phyloP scores from a whole-genome alignment of 768 basidiomycete genomes.

The Pleurotus eryngii region DNA sequence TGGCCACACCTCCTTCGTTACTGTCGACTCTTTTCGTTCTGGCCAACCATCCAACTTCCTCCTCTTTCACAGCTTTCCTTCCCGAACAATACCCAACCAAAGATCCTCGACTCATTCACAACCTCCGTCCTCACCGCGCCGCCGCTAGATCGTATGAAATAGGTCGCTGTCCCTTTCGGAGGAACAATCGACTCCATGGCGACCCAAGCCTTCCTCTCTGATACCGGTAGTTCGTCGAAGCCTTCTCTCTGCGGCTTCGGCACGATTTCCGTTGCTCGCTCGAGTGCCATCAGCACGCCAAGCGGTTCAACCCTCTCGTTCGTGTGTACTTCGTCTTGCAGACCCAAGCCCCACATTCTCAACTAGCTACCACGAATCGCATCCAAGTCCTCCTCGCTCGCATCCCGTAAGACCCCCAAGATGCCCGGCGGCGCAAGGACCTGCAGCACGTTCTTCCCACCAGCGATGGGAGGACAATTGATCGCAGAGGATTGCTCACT shows the following conservation, averaged over 20 bases:
- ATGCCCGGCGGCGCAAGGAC: constrained; percentile 71
- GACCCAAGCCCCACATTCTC: constrained; percentile 80
- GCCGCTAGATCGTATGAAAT: constrained; percentile 73
- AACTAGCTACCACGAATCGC: constrained; percentile 78
- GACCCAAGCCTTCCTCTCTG: constrained; percentile 85
- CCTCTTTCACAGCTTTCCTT: constrained; percentile 40
- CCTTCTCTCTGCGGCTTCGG: constrained; percentile 98
- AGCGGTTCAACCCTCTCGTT: constrained; percentile 27
- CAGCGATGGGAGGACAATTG: constrained; percentile 91
- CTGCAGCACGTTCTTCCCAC: constrained; percentile 94
- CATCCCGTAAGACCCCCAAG: constrained; percentile 67
- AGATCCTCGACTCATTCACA: constrained; percentile 89
- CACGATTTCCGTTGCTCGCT: constrained; percentile 57
- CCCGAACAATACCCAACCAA: constrained; percentile 80
- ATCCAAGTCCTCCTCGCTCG: constrained; percentile 36
- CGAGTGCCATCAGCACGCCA: constrained; percentile 49
- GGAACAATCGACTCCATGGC: constrained; percentile 91
- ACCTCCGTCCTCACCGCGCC: constrained; percentile 60
- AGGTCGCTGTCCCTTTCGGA: constrained; percentile 63
- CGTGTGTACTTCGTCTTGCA: constrained; percentile 36
- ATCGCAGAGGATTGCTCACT: constrained; percentile 77
- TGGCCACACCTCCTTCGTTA: constrained; percentile 89
- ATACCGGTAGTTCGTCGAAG: constrained; percentile 54
- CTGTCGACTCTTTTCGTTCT: constrained; percentile 88
- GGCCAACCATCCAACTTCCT: constrained; percentile 77